phyloP scores from a whole-genome alignment of 306 rosid species.

The Cercis canadensis region DNA sequence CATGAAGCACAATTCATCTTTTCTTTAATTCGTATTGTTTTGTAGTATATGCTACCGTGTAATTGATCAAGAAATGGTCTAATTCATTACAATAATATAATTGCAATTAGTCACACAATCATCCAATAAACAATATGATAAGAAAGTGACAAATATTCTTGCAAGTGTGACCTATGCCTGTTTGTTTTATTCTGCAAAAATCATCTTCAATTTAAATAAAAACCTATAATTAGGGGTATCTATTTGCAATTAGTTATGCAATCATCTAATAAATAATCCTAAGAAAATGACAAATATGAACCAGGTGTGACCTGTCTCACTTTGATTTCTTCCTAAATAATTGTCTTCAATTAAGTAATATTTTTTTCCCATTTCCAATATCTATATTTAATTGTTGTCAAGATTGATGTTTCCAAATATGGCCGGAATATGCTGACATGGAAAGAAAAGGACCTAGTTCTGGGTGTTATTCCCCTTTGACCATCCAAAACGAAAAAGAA shows the following conservation, averaged over 20 bases:
- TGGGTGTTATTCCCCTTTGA: too few species aligned
- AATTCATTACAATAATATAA: conserved; percentile 3
- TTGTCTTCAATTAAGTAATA: neutral
- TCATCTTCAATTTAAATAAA: conserved; percentile 6
- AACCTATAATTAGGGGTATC: neutral
- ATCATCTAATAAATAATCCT: neutral
- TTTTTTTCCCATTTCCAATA: neutral
- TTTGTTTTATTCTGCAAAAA: conserved; percentile 30
- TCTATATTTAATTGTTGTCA: conserved; percentile 2
- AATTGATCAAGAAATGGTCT: conserved; percentile 10
- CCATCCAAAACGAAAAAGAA: too few species aligned
- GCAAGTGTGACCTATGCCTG: conserved; percentile 3
- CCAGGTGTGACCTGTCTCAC: conserved; percentile 23
- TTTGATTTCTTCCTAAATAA: conserved; percentile 26
- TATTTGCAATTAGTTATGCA: neutral
- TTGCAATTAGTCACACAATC: neutral
- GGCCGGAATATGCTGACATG: conserved; percentile 29
- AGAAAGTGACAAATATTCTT: conserved; percentile 31
- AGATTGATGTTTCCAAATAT: conserved; percentile 34
- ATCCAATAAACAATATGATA: neutral
- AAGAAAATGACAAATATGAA: conserved; percentile 31
- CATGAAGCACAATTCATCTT: too few species aligned
- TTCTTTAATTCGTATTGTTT: too few species aligned
- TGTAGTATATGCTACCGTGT: neutral
- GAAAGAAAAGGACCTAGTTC: too few species aligned